phyloP scores from a whole-genome alignment of 305 asterid species.

The Plantago lanceolata region DNA sequence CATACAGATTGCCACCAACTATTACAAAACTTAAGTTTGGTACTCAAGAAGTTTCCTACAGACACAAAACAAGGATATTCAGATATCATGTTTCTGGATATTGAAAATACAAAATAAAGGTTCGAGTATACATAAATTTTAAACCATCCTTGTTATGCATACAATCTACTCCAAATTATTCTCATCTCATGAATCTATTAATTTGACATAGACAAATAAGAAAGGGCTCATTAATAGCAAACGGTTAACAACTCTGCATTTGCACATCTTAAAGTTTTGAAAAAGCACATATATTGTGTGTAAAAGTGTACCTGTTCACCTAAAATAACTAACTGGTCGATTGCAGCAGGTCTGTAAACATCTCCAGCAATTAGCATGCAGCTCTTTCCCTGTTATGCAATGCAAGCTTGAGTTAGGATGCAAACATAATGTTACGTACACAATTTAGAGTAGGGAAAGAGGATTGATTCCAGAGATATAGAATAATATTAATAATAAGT shows the following conservation, averaged over 20 bases:
- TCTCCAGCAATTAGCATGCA: slow-evolving; percentile 99
- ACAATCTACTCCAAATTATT: too few species aligned
- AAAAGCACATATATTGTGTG: slow-evolving; percentile 13
- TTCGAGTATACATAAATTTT: background rate
- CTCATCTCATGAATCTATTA: background rate
- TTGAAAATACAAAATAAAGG: background rate
- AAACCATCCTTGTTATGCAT: background rate
- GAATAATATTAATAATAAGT: slow-evolving; percentile 25
- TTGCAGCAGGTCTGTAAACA: slow-evolving; percentile 97
- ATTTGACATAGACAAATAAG: slow-evolving; percentile 10
- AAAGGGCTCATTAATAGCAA: background rate
- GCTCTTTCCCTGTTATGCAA: slow-evolving; percentile 72
- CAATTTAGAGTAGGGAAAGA: slow-evolving; percentile 14
- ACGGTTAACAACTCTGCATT: background rate
- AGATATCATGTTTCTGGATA: slow-evolving; percentile 1
- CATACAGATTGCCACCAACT: background rate
- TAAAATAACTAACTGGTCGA: slow-evolving; percentile 86
- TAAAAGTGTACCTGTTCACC: slow-evolving; percentile 71
- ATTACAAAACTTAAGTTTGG: slow-evolving; percentile 8
- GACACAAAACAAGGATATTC: background rate
- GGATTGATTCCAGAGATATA: slow-evolving; percentile 13
- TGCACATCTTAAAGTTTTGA: slow-evolving; percentile 18
- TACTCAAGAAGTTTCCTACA: background rate
- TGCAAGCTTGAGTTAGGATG: slow-evolving; percentile 23
- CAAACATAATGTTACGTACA: slow-evolving; percentile 17